Evolutionary conservation across 2,329 filamentous ascomycete species (phyloP), one percentile per base, ranked within the genome.

Genomic region (Hypoxylon sp.): DNA sequence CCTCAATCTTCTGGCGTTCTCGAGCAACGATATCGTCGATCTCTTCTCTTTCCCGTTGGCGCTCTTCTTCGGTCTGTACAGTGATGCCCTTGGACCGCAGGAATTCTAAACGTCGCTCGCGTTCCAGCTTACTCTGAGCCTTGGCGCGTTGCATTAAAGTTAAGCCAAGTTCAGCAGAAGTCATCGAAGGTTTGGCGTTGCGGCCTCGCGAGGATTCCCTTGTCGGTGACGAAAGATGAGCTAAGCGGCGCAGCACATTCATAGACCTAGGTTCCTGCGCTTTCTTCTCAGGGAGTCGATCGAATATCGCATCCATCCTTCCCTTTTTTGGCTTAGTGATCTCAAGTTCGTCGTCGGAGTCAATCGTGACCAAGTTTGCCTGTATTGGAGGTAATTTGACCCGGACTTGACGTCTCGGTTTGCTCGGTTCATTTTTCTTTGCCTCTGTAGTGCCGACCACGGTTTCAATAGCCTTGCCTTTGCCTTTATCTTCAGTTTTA

Each of bases 11-110:
- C 68, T 90, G 86, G 63, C 94, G 87, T 19, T 94, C 95, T 74
- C 91, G 94, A 52, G 95, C 91, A 26, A 98, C 88, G 67, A 98
- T 87, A 75, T 98, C 92, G 74, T 98, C 96, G 11, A 97, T 89
- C 66, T 94, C 90, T 63, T 92, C 90, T 79, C 94, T 89, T 77
- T 97, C 92, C 35, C 89, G 88, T 76, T 94, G 92, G 19, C 93
- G 89, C 78, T 99, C 94, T 79, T 98, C 95, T 1, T 91, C 89
- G 0, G 93, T 97, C 78, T 94, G 91, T 17, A 98, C 85, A 24
- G 91, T 83, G 26, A 98, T 86, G 6, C 96, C 96, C 79, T 92
- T 94, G 10, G 91, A 90, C 75, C 88, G 90, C 44, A 99, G 86
- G 73, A 90, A 86, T 62, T 93, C 89, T 19, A 98, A 86, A 61